These are phyloP conservation scores for Nicotiana otophora DNA, from an alignment of 257 asterid genomes.

Conservation along the genomic window DNA sequence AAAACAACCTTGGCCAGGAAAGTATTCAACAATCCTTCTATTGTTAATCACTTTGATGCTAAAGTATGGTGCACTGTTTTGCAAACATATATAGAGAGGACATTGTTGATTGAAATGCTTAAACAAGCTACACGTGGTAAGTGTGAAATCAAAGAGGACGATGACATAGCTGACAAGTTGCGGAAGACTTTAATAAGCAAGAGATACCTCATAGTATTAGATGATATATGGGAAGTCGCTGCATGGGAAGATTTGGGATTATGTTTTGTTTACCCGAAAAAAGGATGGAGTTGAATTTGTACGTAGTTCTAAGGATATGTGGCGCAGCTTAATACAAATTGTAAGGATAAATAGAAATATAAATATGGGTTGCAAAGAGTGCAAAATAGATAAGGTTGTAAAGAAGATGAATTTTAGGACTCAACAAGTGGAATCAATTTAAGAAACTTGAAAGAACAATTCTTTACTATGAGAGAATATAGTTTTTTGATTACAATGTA, in stretches of 20 bases:
- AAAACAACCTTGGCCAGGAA: constrained; percentile 5
- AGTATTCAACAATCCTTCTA: not conserved
- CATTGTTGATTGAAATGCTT: not conserved
- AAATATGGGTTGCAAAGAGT: no score
- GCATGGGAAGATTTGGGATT: not conserved
- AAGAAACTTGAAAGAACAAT: no score
- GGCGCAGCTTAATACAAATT: no score
- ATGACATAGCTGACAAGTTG: not conserved
- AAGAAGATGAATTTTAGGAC: no score
- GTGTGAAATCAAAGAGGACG: not conserved
- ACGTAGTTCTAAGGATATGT: no score
- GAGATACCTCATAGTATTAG: constrained; percentile 1
- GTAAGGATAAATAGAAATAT: no score
- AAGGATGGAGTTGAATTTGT: no score
- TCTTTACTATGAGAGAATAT: no score
- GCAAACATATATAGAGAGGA: not conserved
- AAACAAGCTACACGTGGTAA: not conserved
- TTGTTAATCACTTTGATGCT: not conserved
- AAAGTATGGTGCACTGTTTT: not conserved
- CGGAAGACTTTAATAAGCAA: not conserved
- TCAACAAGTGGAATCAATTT: no score
- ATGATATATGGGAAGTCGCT: not conserved
- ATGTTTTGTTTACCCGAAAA: no score
- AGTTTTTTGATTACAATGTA: no score
- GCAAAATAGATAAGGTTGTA: no score